A percentile compares a stretch with the other conserved stretches of the same genome.
Evolutionary conservation across 2,329 filamentous ascomycete species (phyloP).

Genomic region (Nothomitra cinnamomea): DNA sequence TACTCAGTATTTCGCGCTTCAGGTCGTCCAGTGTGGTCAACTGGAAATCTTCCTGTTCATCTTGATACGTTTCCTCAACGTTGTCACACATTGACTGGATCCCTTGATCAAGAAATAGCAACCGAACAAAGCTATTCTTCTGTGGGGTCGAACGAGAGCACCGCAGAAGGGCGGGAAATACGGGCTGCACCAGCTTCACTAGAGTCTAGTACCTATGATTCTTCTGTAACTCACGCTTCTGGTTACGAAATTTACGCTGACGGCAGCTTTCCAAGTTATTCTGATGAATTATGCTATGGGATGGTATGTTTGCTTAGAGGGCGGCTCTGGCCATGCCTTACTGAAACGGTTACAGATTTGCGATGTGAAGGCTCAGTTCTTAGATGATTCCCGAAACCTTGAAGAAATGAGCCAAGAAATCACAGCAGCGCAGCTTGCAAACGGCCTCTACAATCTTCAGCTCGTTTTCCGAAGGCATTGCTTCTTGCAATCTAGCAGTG

Average conservation of each 20-base stretch:
- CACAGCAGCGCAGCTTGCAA: neutral
- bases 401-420: neutral
- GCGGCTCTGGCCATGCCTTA: neutral
- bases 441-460: neutral
- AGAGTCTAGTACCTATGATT: neutral
- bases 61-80: slow-evolving; percentile 1
- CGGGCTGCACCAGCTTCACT: neutral
- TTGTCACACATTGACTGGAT: slow-evolving; percentile 9
- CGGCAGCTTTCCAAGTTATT: neutral
- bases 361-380: slow-evolving; percentile 1
- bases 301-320: neutral
- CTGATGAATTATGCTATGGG: neutral
- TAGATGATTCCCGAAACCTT: neutral
- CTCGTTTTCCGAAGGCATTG: slow-evolving; percentile 1
- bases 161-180: neutral
- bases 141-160: neutral
- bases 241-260: neutral
- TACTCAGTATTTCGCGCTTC: slow-evolving; percentile 9
- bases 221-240: neutral
- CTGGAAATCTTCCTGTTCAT: neutral
- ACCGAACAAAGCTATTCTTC: slow-evolving; percentile 15
- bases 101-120: slow-evolving; percentile 18
- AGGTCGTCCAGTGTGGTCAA: slow-evolving; percentile 14
- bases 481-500: neutral
- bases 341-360: neutral